A percentile compares a stretch with the other conserved stretches of the same genome.
Conservation (phyloP, 202 grass and related monocot genomes). For the Musa balbisiana region DNA sequence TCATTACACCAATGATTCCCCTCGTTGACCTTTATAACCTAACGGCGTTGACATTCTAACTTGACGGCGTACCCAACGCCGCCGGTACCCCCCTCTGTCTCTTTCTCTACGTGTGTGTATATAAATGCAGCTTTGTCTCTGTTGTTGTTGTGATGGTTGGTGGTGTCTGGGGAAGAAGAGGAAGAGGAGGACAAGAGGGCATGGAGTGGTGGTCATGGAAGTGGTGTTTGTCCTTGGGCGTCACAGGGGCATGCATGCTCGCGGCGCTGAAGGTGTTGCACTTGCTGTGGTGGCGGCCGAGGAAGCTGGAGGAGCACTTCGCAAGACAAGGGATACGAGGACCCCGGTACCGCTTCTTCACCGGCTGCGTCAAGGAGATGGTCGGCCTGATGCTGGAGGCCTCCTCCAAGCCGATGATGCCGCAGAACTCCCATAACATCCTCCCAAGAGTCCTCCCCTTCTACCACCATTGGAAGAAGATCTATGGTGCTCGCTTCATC, state of each 20-base stretch:
- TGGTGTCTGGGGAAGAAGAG: too few relatives aligned
- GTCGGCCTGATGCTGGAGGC: constrained; percentile 72
- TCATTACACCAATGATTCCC: background rate
- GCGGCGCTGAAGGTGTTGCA: constrained; percentile 50
- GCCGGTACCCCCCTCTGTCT: constrained; percentile 16
- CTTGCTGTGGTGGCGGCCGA: constrained; percentile 89
- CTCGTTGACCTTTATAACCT: constrained; percentile 57
- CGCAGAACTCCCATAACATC: constrained; percentile 72
- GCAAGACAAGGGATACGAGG: constrained; percentile 74
- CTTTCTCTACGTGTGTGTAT: background rate
- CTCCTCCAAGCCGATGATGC: constrained; percentile 68
- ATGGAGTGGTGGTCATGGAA: constrained; percentile 1
- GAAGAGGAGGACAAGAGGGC: background rate
- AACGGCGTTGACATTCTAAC: constrained; percentile 30
- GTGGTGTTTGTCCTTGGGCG: background rate
- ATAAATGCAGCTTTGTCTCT: background rate
- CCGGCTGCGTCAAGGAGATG: constrained; percentile 83
- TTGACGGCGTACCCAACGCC: constrained; percentile 24
- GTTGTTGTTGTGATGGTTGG: too few relatives aligned
- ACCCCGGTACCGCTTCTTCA: constrained; percentile 76
- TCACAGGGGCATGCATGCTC: constrained; percentile 24
- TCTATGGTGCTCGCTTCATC: constrained; percentile 51
- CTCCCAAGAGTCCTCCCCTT: constrained; percentile 84
- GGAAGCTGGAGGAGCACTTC: constrained; percentile 71
- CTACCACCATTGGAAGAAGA: constrained; percentile 97